Evolutionary conservation across 139 green algal species (phyloP).

Genomic region (Asterochloris sp.): DNA sequence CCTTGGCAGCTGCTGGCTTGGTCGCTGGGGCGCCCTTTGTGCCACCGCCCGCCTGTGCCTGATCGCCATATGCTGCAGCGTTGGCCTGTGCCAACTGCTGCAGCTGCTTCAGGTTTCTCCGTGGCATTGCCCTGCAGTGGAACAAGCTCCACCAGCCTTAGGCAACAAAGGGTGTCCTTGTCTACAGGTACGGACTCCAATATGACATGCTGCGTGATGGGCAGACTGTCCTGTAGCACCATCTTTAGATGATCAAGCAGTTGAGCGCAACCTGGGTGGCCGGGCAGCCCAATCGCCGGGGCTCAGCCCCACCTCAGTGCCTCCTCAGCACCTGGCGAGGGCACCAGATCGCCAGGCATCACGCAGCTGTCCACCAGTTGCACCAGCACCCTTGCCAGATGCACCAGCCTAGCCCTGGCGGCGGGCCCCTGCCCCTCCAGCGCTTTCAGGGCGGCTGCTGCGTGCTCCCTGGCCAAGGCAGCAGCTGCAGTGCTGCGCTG

Average conservation of each 20-base stretch:
- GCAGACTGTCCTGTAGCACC: not conserved
- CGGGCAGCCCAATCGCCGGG: not conserved
- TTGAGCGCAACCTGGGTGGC: not conserved
- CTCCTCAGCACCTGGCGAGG: not conserved
- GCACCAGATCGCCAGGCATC: constrained; percentile 44
- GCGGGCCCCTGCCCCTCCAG: constrained; percentile 3
- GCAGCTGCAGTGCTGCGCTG: not conserved
- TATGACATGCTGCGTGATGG: not conserved
- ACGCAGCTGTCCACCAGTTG: constrained; percentile 46
- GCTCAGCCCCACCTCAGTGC: not conserved
- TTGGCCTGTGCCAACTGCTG: constrained; percentile 1
- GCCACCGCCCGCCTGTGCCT: not conserved
- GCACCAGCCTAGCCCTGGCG: not conserved
- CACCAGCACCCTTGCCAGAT: constrained; percentile 24
- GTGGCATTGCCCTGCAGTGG: not conserved
- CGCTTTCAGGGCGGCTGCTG: not conserved
- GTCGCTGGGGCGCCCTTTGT: not conserved
- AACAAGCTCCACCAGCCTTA: not conserved
- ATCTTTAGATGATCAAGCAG: not conserved
- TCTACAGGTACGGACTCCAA: not conserved
- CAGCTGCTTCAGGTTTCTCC: constrained; percentile 14
- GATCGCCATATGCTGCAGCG: constrained; percentile 2
- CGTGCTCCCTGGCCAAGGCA: not conserved
- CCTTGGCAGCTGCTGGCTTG: not conserved
- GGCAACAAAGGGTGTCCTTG: not conserved